These are phyloP conservation scores for rapeseed (Brassica napus) DNA, from an alignment of 345 rosid genomes.

Conservation along the genomic window DNA sequence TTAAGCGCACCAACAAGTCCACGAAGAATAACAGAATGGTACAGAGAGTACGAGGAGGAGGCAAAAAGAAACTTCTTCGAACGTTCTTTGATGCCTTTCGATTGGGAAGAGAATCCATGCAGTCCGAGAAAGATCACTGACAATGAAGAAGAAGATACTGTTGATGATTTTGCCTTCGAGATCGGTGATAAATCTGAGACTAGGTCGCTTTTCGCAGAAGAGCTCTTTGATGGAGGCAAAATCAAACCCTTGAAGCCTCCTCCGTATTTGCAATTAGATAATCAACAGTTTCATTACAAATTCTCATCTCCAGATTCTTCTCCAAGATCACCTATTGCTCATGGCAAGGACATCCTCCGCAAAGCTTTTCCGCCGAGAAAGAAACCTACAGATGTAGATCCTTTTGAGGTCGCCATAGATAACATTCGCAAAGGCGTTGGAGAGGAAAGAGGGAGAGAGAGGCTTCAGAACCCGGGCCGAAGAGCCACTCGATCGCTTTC, in stretches of 20 bases:
- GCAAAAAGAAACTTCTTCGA: slow-evolving; percentile 18
- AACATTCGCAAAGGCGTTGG: slow-evolving; percentile 38
- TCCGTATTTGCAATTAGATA: slow-evolving; percentile 49
- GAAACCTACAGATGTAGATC: slow-evolving; percentile 46
- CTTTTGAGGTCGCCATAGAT: slow-evolving; percentile 45
- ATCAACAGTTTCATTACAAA: slow-evolving; percentile 31
- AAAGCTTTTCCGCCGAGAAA: slow-evolving; percentile 59
- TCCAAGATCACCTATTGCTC: slow-evolving; percentile 54
- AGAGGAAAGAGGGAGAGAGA: slow-evolving; percentile 59
- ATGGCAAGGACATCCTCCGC: slow-evolving; percentile 53
- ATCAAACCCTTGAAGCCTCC: slow-evolving; percentile 75
- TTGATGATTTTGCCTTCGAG: slow-evolving; percentile 60
- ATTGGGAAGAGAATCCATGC: slow-evolving; percentile 67
- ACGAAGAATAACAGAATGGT: slow-evolving; percentile 54
- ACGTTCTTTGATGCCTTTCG: slow-evolving; percentile 47
- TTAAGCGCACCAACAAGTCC: slow-evolving; percentile 87
- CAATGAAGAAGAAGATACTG: slow-evolving; percentile 3
- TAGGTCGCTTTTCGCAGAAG: slow-evolving; percentile 60
- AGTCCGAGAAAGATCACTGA: slow-evolving; percentile 51
- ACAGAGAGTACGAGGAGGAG: slow-evolving; percentile 45
- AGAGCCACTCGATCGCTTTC: slow-evolving; percentile 71
- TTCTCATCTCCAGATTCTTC: slow-evolving; percentile 39
- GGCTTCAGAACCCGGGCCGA: slow-evolving; percentile 47
- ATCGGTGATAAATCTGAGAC: slow-evolving; percentile 41
- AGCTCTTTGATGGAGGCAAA: slow-evolving; percentile 73